Evolutionary conservation across 1,284 basidiomycete species (phyloP), one percentile per base, ranked within the genome.

Genomic region (Xerocomus nothofagi): DNA sequence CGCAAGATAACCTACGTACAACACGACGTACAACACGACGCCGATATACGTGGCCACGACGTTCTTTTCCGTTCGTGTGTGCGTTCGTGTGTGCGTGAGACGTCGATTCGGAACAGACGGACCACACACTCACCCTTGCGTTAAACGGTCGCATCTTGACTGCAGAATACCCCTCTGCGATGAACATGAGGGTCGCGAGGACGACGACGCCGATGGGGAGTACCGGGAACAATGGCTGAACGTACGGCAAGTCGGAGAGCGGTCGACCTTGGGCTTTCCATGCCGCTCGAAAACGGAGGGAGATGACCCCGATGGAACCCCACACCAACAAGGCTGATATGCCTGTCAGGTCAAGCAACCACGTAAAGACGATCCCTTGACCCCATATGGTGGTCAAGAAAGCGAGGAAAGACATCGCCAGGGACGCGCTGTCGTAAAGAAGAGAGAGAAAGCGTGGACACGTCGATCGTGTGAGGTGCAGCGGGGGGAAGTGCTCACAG

Each of bases 271-370:
- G 75, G 0, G 68, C 71, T 18, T 47, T 54, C 65, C 75, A 80
- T 6, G 77, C 77, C 12, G 59, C 53, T 24, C 79, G 73, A 65
- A 81, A 81, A 15, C 77, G 75, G 30, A 80, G 47, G 1, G 77
- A 79, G 30, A 81, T 78, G 18, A 70, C 17, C 7, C 82, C 78
- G 56, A 89, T 75, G 23, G 75, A 74, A 26, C 71, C 77, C 82
- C 83, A 88, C 20, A 80, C 81, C 41, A 88, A 74, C 47, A 91
- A 70, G 18, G 84, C 83, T 1, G 84, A 84, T 49, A 88, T 81
- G 9, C 85, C 80, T 6, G 81, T 83, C 43, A 89, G 70, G 61
- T 86, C 84, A 58, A 85, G 76, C 30, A 85, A 70, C 83, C 79
- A 79, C 3, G 74, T 75, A 55, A 81, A 81, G 37, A 77, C 76